Evolutionary conservation across 2,329 filamentous ascomycete genomes (phyloP).

Genomic region (Curvularia verruculosa): DNA sequence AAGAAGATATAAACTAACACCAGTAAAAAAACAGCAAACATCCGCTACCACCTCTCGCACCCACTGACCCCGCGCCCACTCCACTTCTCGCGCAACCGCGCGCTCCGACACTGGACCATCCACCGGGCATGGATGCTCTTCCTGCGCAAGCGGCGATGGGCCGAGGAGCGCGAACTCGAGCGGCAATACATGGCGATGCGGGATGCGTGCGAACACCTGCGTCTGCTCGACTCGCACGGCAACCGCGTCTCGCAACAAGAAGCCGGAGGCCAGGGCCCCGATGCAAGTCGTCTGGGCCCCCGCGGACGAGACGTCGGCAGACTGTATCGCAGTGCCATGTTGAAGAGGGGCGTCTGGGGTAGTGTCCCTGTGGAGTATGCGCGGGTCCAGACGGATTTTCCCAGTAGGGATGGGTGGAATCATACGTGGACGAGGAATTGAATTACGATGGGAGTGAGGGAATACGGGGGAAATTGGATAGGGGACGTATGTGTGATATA

Average conservation of each 20-base stretch:
- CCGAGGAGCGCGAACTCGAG: slow-evolving; percentile 73
- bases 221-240: slow-evolving; percentile 56
- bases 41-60: slow-evolving; percentile 74
- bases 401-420: slow-evolving; percentile 83
- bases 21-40: slow-evolving; percentile 47
- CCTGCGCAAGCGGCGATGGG: slow-evolving; percentile 69
- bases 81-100: slow-evolving; percentile 84
- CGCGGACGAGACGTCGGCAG: slow-evolving; percentile 66
- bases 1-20: background rate
- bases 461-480: too few relatives aligned
- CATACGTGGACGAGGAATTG: slow-evolving; percentile 78
- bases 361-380: slow-evolving; percentile 92
- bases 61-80: slow-evolving; percentile 75
- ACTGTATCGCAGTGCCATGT: slow-evolving; percentile 85
- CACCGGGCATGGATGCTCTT: slow-evolving; percentile 92
- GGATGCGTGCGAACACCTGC: slow-evolving; percentile 82
- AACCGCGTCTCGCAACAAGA: slow-evolving; percentile 52
- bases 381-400: slow-evolving; percentile 81
- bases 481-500: too few relatives aligned
- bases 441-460: background rate
- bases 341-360: slow-evolving; percentile 86
- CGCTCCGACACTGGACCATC: slow-evolving; percentile 97
- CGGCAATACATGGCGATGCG: slow-evolving; percentile 83
- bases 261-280: slow-evolving; percentile 61
- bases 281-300: slow-evolving; percentile 33